These are phyloP conservation scores for Phytophthora lateralis DNA, from an alignment of 352 stramenopile genomes.

Conservation along the genomic window DNA sequence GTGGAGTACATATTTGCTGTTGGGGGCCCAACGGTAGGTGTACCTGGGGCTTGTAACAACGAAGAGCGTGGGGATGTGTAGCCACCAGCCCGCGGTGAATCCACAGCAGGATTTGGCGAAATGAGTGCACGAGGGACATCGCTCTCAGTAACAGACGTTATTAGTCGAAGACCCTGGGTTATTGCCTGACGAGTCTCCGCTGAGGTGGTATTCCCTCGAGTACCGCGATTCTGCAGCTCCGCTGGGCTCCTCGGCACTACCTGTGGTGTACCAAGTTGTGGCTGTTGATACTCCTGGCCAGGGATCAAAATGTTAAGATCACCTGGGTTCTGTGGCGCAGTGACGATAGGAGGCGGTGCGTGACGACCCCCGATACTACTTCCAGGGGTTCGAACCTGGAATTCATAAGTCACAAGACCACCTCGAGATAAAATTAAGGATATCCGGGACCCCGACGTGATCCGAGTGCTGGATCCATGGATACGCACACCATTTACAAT, in stretches of 20 bases:
- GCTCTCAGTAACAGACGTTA: slow-evolving; percentile 82
- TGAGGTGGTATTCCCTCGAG: slow-evolving; percentile 31
- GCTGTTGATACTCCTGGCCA: slow-evolving; percentile 80
- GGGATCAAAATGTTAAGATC: slow-evolving; percentile 54
- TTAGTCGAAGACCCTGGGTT: slow-evolving; percentile 76
- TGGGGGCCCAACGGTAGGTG: slow-evolving; percentile 57
- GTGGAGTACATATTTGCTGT: slow-evolving; percentile 56
- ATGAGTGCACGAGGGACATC: slow-evolving; percentile 82
- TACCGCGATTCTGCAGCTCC: slow-evolving; percentile 83
- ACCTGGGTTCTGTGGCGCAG: slow-evolving; percentile 39
- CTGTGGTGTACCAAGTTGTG: slow-evolving; percentile 38
- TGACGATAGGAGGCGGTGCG: slow-evolving; percentile 63
- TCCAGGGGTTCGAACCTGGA: slow-evolving; percentile 58
- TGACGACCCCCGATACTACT: slow-evolving; percentile 12
- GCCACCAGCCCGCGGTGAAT: slow-evolving; percentile 78
- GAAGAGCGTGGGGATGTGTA: slow-evolving; percentile 82
- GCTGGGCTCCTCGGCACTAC: slow-evolving; percentile 68
- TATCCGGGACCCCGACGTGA: slow-evolving; percentile 77
- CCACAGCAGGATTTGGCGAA: slow-evolving; percentile 85
- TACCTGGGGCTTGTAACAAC: slow-evolving; percentile 72
- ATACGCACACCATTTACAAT: slow-evolving; percentile 90
- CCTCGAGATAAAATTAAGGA: slow-evolving; percentile 86
- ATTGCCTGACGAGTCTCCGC: slow-evolving; percentile 42
- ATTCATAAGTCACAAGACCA: slow-evolving; percentile 87
- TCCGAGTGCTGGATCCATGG: slow-evolving; percentile 75